Evolutionary conservation across 306 rosid genomes (phyloP).

Genomic region (Betula pendula): DNA sequence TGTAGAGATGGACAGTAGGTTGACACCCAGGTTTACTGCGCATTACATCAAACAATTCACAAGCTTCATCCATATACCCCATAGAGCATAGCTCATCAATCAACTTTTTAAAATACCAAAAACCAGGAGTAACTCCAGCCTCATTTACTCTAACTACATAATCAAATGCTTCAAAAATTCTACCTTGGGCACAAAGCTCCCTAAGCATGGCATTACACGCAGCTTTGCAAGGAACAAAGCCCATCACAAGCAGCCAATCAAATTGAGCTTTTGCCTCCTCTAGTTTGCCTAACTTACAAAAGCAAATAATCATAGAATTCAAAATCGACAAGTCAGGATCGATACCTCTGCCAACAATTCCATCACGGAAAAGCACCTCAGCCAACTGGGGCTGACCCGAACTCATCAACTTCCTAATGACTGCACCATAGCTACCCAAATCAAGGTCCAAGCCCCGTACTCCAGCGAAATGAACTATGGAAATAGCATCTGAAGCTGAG

Average conservation of each 20-base stretch:
- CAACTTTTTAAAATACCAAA: slow-evolving; percentile 35
- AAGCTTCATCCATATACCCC: slow-evolving; percentile 45
- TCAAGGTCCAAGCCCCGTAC: slow-evolving; percentile 36
- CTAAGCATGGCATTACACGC: slow-evolving; percentile 33
- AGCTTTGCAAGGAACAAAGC: slow-evolving; percentile 29
- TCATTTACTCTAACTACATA: slow-evolving; percentile 27
- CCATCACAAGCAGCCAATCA: slow-evolving; percentile 31
- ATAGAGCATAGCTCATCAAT: slow-evolving; percentile 42
- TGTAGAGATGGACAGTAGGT: slow-evolving; percentile 42
- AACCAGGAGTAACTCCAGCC: slow-evolving; percentile 26
- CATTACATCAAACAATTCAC: slow-evolving; percentile 45
- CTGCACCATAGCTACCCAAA: slow-evolving; percentile 34
- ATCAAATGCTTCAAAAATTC: slow-evolving; percentile 40
- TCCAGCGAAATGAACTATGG: slow-evolving; percentile 25
- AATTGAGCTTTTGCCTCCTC: slow-evolving; percentile 39
- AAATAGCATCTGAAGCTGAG: slow-evolving; percentile 36
- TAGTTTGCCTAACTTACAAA: slow-evolving; percentile 40
- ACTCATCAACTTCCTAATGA: slow-evolving; percentile 35
- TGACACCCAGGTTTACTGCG: slow-evolving; percentile 5
- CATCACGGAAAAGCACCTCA: slow-evolving; percentile 32
- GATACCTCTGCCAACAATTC: slow-evolving; percentile 25
- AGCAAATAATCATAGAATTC: slow-evolving; percentile 45
- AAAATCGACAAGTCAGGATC: slow-evolving; percentile 26
- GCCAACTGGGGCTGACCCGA: slow-evolving; percentile 40
- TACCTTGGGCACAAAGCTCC: slow-evolving; percentile 32